Evolutionary conservation across 2,329 filamentous ascomycete genomes (phyloP).

Genomic region (Aspergillus luchuensis): DNA sequence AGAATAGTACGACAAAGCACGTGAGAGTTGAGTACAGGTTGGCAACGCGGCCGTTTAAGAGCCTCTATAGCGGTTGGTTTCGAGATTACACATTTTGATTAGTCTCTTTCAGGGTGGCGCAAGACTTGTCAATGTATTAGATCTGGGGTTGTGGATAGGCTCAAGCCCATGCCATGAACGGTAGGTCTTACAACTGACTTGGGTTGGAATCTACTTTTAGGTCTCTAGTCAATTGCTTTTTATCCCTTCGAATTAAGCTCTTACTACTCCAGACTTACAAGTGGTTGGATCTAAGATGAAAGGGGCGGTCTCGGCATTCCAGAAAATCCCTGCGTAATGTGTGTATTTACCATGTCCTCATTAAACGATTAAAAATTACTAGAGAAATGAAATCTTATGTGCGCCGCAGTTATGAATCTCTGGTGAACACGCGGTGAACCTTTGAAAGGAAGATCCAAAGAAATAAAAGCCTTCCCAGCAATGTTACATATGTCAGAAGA

Average conservation of each 20-base stretch:
- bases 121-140: no score
- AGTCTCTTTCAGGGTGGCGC: no score
- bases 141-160: no score
- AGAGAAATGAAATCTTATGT: slow-evolving; percentile 18
- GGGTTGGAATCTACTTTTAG: no score
- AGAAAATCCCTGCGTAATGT: neutral
- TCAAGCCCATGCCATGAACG: no score
- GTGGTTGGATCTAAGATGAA: neutral
- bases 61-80: no score
- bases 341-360: slow-evolving; percentile 18
- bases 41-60: no score
- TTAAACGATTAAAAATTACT: slow-evolving; percentile 17
- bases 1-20: no score
- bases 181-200: no score
- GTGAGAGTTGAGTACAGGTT: no score
- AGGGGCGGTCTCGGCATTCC: neutral
- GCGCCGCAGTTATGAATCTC: slow-evolving; percentile 19
- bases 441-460: slow-evolving; percentile 8
- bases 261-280: neutral
- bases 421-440: slow-evolving; percentile 17
- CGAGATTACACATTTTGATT: no score
- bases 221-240: no score
- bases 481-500: slow-evolving; percentile 18
- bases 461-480: slow-evolving; percentile 14
- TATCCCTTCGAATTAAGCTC: neutral